A percentile compares a stretch with the other conserved stretches of the same genome.
Evolutionary conservation across 768 basidiomycete genomes (phyloP).

Genomic region (Hortiboletus campestris): DNA sequence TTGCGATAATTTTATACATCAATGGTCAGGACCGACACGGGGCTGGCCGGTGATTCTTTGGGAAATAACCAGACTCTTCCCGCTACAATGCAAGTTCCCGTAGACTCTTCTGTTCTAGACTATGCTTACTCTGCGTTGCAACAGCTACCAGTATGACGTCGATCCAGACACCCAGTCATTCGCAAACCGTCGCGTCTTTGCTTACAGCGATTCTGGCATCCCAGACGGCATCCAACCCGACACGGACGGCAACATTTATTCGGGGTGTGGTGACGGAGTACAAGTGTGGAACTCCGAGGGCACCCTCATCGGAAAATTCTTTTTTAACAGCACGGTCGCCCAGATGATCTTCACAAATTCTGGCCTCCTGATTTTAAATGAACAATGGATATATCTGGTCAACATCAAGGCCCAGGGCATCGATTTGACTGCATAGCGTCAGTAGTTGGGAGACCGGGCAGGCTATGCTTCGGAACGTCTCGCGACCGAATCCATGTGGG

Average conservation of each 20-base stretch:
- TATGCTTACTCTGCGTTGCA: not conserved
- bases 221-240: constrained; percentile 72
- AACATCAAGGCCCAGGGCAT: constrained; percentile 35
- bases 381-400: constrained; percentile 39
- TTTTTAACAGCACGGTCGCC: constrained; percentile 31
- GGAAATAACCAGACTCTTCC: constrained; percentile 59
- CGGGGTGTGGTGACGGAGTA: constrained; percentile 67
- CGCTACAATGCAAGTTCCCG: constrained; percentile 58
- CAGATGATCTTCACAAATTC: constrained; percentile 43
- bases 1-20: constrained; percentile 3
- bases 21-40: constrained; percentile 33
- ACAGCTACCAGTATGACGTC: constrained; percentile 69
- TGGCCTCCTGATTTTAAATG: constrained; percentile 39
- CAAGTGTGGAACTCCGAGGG: constrained; percentile 60
- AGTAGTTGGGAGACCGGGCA: constrained; percentile 1
- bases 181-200: constrained; percentile 62
- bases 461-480: not conserved
- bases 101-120: not conserved
- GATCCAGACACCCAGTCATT: constrained; percentile 53
- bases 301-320: constrained; percentile 39
- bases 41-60: constrained; percentile 39
- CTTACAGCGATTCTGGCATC: constrained; percentile 62
- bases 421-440: constrained; percentile 5
- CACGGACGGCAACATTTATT: constrained; percentile 61
- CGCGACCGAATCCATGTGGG: not conserved